Conservation (phyloP, 352 stramenopile species). For the Thraustochytrium sp. region DNA sequence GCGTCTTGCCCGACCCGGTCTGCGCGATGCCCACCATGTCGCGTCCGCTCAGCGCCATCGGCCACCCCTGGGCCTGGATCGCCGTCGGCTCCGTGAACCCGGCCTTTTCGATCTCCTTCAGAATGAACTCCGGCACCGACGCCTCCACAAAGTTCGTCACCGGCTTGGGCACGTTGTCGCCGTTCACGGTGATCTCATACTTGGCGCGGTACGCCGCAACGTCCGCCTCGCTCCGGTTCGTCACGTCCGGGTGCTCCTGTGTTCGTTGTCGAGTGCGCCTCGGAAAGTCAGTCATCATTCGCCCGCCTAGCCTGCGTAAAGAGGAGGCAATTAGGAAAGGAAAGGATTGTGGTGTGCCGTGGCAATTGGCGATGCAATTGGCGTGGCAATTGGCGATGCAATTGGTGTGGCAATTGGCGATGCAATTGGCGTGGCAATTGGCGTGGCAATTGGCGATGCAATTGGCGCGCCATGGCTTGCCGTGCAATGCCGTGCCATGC, state of each 20-base stretch:
- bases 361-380: too few relatives aligned
- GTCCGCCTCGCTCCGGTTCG: constrained; percentile 75
- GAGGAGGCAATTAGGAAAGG: background rate
- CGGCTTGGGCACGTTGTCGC: constrained; percentile 94
- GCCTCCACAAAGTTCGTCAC: constrained; percentile 88
- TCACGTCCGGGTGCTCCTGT: constrained; percentile 94
- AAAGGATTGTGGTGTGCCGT: background rate
- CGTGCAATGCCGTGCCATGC: too few relatives aligned
- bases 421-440: too few relatives aligned
- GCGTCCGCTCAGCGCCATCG: constrained; percentile 92
- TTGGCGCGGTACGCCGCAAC: constrained; percentile 81
- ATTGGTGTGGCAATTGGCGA: too few relatives aligned
- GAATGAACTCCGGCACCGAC: constrained; percentile 89
- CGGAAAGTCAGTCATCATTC: constrained; percentile 5
- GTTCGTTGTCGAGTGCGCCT: too few relatives aligned
- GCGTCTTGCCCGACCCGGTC: constrained; percentile 94
- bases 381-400: too few relatives aligned
- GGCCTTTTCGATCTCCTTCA: constrained; percentile 92
- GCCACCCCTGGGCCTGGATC: constrained; percentile 92
- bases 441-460: too few relatives aligned
- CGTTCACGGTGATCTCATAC: constrained; percentile 81
- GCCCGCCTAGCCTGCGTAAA: background rate
- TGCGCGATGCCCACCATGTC: constrained; percentile 98
- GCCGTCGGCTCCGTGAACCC: constrained; percentile 91
- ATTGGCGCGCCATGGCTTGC: too few relatives aligned